Conservation (phyloP, 495 filamentous ascomycete genomes). For the Tetracladium marchalianum region DNA sequence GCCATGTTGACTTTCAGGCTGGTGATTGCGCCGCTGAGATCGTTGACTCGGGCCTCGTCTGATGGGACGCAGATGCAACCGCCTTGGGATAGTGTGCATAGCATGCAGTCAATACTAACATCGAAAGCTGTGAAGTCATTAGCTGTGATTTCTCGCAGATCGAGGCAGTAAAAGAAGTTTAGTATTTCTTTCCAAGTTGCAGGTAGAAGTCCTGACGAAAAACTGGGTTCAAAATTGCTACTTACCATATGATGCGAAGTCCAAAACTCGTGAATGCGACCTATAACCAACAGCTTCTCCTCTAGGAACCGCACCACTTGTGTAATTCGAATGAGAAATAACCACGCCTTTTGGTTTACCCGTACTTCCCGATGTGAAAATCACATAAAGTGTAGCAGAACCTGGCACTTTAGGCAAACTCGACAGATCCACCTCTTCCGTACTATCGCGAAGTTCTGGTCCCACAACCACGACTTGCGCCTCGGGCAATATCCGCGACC, state of each 20-base stretch:
- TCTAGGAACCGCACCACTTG: neutral
- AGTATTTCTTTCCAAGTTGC: too few species aligned
- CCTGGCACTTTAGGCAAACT: neutral
- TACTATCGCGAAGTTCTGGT: neutral
- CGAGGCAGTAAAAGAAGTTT: too few species aligned
- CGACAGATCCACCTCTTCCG: neutral
- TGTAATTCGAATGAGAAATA: slow-evolving; percentile 3
- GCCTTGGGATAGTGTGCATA: slow-evolving; percentile 62
- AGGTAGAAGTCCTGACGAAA: too few species aligned
- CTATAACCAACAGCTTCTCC: neutral
- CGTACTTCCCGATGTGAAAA: slow-evolving; percentile 40
- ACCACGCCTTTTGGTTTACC: slow-evolving; percentile 36
- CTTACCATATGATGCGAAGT: slow-evolving; percentile 10
- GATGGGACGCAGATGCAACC: slow-evolving; percentile 41
- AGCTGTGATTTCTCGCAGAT: too few species aligned
- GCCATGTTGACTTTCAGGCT: slow-evolving; percentile 24
- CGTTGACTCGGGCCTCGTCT: slow-evolving; percentile 25
- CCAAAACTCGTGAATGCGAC: slow-evolving; percentile 2
- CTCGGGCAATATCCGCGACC: neutral
- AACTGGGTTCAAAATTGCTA: too few species aligned
- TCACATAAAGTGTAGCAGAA: slow-evolving; percentile 30
- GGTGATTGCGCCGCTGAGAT: slow-evolving; percentile 29
- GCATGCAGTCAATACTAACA: slow-evolving; percentile 75
- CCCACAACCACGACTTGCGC: neutral
- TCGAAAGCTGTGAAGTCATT: slow-evolving; percentile 45